Percentiles rank a stretch among this genome's conserved stretches.
Evolutionary conservation across 2,329 filamentous ascomycete genomes (phyloP).

Genomic region (Bipolaris oryzae): DNA sequence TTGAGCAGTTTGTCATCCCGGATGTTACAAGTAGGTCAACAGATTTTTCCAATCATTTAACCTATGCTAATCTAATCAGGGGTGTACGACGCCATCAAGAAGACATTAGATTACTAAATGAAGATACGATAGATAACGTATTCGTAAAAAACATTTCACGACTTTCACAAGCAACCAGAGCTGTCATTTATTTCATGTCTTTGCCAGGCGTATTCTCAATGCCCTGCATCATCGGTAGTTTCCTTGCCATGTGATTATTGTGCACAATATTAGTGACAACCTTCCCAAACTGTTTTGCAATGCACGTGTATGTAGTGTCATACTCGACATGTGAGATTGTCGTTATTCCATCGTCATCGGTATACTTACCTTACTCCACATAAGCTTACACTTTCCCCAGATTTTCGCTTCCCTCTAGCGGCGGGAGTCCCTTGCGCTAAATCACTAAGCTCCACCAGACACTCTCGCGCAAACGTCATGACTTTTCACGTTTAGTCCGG

Average conservation of each 20-base stretch:
- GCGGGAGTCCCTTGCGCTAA: slow-evolving; percentile 21
- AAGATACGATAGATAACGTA: too few species aligned
- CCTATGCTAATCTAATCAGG: slow-evolving; percentile 35
- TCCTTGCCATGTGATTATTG: neutral
- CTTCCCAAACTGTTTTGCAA: too few species aligned
- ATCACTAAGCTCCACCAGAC: neutral
- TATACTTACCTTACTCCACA: neutral
- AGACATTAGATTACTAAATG: slow-evolving; percentile 52
- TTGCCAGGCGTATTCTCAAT: neutral
- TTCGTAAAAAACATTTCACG: neutral
- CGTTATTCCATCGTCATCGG: neutral
- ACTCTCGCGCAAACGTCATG: slow-evolving; percentile 16
- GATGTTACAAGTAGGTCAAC: slow-evolving; percentile 81
- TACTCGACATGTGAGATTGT: neutral
- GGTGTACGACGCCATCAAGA: slow-evolving; percentile 58
- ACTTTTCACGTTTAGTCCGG: slow-evolving; percentile 2
- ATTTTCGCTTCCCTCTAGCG: slow-evolving; percentile 15
- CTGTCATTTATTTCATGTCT: neutral
- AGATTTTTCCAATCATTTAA: slow-evolving; percentile 9
- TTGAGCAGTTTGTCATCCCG: slow-evolving; percentile 73
- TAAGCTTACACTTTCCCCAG: slow-evolving; percentile 2
- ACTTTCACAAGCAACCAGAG: neutral
- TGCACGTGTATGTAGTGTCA: neutral
- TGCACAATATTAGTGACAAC: too few species aligned
- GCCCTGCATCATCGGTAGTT: neutral